Conservation (phyloP, 2,329 filamentous ascomycete species). For the Colletotrichum cereale region DNA sequence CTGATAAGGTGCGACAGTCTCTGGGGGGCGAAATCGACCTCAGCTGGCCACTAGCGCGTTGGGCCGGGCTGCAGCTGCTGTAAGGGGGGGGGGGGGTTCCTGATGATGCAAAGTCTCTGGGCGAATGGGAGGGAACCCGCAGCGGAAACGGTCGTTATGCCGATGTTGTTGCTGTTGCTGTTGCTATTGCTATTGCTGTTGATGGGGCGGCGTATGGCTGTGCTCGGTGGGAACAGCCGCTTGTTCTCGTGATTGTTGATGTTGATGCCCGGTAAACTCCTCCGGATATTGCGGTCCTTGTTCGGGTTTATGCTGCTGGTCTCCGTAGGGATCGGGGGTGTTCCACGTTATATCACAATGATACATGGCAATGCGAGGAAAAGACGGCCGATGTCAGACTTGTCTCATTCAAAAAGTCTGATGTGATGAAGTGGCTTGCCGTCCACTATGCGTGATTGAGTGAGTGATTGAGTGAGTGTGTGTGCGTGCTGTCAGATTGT, state of each 20-base stretch:
- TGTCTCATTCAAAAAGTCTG: conserved; percentile 10
- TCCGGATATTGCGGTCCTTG: conserved; percentile 9
- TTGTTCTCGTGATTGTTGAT: conserved; percentile 28
- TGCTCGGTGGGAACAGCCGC: conserved; percentile 20
- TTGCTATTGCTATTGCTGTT: conserved; percentile 11
- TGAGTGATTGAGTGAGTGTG: conserved; percentile 3
- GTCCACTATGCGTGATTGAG: background rate
- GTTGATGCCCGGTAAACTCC: conserved; percentile 5
- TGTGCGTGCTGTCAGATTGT: background rate
- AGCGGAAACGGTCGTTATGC: conserved; percentile 22
- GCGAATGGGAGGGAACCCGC: conserved; percentile 14
- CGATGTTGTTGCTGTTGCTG: background rate
- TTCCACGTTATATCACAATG: conserved; percentile 38
- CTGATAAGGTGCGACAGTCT: conserved; percentile 30
- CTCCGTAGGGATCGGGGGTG: conserved; percentile 28
- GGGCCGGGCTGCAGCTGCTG: background rate
- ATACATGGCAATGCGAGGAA: conserved; percentile 36
- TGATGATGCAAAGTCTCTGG: conserved; percentile 29
- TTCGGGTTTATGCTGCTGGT: conserved; percentile 25
- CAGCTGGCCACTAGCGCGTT: conserved; percentile 31
- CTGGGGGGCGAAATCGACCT: conserved; percentile 29
- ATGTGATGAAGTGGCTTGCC: background rate
- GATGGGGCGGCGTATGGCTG: conserved; percentile 28
- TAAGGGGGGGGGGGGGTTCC: conserved; percentile 7
- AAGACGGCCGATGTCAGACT: conserved; percentile 5